Base-by-base conservation (phyloP, 352 stramenopile species). In the Globisporangium paddicum region DNA sequence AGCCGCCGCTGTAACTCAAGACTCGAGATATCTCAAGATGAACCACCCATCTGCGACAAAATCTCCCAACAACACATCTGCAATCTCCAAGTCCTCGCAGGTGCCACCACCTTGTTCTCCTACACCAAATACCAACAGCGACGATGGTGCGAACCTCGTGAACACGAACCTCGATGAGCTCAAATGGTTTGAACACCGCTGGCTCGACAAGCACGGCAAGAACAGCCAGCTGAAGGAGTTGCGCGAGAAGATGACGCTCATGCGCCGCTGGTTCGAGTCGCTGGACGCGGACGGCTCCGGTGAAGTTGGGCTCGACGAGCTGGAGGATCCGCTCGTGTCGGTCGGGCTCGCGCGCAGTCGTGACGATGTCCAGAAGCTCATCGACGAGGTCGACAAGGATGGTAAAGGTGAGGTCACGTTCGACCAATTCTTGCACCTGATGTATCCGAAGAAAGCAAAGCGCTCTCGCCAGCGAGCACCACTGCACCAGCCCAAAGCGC, bases 291-390 rank as follows among this genome's bases (percentile, higher is more conserved):
- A 96, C 35, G 81, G 82, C 18, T 90, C 79, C 1, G 87, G 86
- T 2, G 83, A 89, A 47, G 82, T 95, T 19, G 84, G 86, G 3
- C 53, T 95, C 14, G 77, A 91, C 55, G 86, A 96, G 48, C 71
- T 96, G 10, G 84, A 92, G 38, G 84, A 95, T 34, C 87, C 87
- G n/a, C 72, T 96, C 14, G 78, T 96, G n/a, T 95, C 85, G 0
- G 84, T 95, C 13, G 87, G 87, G 1, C 72, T 96, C 23, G 87
- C 86, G 23, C 69, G 75, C 8, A 87, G 63, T 53, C 79, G 81
- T 7, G 75, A 87, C 25, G 84, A 96, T 53, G 84, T 96, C 21
- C 75, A 85, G 51, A 63, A 75, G 16, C 63, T 96, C 26, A 89
- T 96, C 28, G 69, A 86, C 37, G 68, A 76, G 9, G 83, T 93